These are phyloP conservation scores for Ceratobasidium sp. DNA, from an alignment of 1,284 basidiomycete species.

Conservation along the genomic window DNA sequence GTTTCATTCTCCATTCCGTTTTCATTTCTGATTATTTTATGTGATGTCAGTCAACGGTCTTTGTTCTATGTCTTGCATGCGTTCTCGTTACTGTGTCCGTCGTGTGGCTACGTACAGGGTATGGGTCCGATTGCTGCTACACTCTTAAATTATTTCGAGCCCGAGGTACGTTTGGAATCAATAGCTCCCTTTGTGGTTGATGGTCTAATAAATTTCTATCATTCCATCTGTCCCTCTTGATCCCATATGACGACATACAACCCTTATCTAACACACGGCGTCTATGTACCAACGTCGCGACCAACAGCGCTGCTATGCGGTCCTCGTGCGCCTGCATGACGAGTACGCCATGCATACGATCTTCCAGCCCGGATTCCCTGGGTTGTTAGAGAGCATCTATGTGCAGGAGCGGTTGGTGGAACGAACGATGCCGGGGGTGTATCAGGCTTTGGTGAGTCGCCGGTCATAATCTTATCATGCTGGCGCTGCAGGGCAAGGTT, in stretches of 20 bases:
- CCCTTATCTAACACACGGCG: no score
- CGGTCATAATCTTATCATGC: no score
- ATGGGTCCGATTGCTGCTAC: slow-evolving; percentile 99
- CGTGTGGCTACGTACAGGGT: slow-evolving; percentile 98
- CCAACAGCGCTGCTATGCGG: slow-evolving; percentile 75
- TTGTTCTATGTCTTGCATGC: slow-evolving; percentile 95
- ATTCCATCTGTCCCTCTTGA: neutral
- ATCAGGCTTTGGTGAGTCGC: slow-evolving; percentile 72
- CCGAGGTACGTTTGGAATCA: slow-evolving; percentile 62
- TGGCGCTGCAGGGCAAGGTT: no score
- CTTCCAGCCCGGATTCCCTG: slow-evolving; percentile 95
- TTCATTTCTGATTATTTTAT: slow-evolving; percentile 39
- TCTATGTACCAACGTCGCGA: no score
- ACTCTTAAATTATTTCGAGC: slow-evolving; percentile 91
- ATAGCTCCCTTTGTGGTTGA: slow-evolving; percentile 1
- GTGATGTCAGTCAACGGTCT: slow-evolving; percentile 76
- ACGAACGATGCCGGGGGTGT: slow-evolving; percentile 88
- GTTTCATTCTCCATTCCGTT: slow-evolving; percentile 34
- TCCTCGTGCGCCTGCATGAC: slow-evolving; percentile 86
- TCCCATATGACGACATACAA: no score
- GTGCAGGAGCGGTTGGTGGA: slow-evolving; percentile 90
- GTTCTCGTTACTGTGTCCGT: slow-evolving; percentile 83
- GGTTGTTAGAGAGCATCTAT: slow-evolving; percentile 92
- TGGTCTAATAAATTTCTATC: slow-evolving; percentile 6
- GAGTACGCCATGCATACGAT: slow-evolving; percentile 89